Base-by-base conservation (phyloP, 2,329 filamentous ascomycete species). In the Chrysosporium queenslandicum region DNA sequence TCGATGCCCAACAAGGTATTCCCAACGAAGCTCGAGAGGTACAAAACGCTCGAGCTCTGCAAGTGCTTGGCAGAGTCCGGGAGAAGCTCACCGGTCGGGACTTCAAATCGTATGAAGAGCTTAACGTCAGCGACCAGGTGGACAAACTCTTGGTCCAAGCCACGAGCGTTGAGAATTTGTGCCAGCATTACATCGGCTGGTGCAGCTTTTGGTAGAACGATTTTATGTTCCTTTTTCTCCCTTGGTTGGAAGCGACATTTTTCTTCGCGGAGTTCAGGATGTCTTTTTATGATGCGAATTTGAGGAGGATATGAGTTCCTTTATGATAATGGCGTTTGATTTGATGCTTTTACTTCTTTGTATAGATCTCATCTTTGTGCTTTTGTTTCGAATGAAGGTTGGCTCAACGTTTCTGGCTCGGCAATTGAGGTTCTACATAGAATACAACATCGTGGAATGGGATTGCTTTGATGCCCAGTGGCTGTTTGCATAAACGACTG, bases 121-220 rank as follows among this genome's bases (percentile, higher is more conserved):
- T 98, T 57, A 84, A 83, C 53, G 83, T 94, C 20, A 82, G 87
- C 52, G 81, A 82, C 56, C 92, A 99, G 71, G 94, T 98, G 4
- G 91, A 95, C 69, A 91, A 94, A 68, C 74, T 99, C 62, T 86
- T 99, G 61, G 84, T 86, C 56, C 91, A 98, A 74, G 92, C 92
- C 20, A 98, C 92, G 5, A 96, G 92, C 65, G 76, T 97, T 61
- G 92, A 97, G 77, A 97, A 97, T 68, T 74, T 98, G 56, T 98
- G 92, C 67, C 92, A 97, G 75, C 92, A 97, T 74, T 98, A 96
- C 68, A 95, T 97, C 62, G 92, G 92, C 58, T 97, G 91, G 91
- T 97, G 91, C 72, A 94, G 87, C 71, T 97, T 96, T 77, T 97
- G 91, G 91, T 97, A 55, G n/a, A 52, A 11, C 4, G 21, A 11